Base-by-base conservation (phyloP, 2,329 filamentous ascomycete genomes). In the Diaporthe eres region DNA sequence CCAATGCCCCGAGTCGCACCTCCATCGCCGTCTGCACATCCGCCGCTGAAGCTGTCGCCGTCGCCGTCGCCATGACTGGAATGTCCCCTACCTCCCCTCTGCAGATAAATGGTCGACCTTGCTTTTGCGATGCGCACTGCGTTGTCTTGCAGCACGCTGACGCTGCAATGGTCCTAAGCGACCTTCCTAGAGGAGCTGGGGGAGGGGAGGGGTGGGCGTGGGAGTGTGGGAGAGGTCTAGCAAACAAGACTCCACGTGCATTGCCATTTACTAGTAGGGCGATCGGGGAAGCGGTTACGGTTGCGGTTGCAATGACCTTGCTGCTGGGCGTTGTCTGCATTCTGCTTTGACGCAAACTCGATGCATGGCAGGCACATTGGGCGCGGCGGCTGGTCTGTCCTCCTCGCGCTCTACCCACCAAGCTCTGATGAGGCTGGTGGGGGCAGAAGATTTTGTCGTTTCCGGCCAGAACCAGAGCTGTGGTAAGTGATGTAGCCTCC, bases 401-500 rank as follows among this genome's bases (percentile, higher is more conserved):
- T 19, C 47, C 13, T 53, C 1, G 31, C 22, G 47, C 47, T 55
- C 22, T 39, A 34, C 49, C 65, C 34, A 19, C 47, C 25, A 22
- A 55, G 39, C 15, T 42, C 22, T 53, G 49, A 55, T 55, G 65
- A 70, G 34, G 65, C 65, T 53, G n/a, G 49, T 70, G 47, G 65
- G 65, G 65, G 65, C 65, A 70, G 34, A 55, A 55, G 65, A 70
- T 42, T 70, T 39, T 70, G 65, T 70, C 65, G 65, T 47, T 55
- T 51, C 25, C 53, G 68, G 68, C 51, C 61, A 73, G 58, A 51
- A 73, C 71, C 71, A 73, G 49, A 65, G 60, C 71, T 67, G 49
- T 73, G 71, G 71, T 42, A 70, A 70, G 34, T 70, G 65, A 42
- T 55, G 65, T 70, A 72, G 71, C 71, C 71, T 65, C 58, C 71